Evolutionary conservation across 371 early-diverging fungal species (phyloP), one percentile per base, ranked within the genome.

Genomic region (Mortierella sp.): DNA sequence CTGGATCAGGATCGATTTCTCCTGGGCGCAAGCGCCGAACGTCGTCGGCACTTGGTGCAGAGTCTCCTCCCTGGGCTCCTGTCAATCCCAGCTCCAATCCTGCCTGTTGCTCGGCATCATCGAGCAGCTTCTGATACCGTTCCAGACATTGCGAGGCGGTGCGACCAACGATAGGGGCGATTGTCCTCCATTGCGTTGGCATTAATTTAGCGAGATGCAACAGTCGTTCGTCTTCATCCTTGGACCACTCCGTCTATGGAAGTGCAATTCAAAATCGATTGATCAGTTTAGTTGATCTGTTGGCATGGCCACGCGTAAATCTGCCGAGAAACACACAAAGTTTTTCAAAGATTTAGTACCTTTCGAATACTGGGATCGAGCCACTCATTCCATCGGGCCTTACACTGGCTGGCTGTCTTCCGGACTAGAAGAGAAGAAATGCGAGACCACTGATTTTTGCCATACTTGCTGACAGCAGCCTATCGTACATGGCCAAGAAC

Each of bases 161-260:
- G 48, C 99, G 89, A 4, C 98, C 99, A 29, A 99, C 98, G 58
- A 98, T 95, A 11, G 98, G 97, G 4, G 99, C 97, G 72, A 98
- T 98, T 1, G 99, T 99, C 59, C 98, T 89, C 99, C 99, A 99
- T 81, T 99, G 99, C 1, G 97, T 97, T n/a, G 98, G 98, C 97
- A 99, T 97, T 30, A 98, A 84, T 83, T 98, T 98, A 19, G 98
- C 99, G 61, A 98, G 86, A 84, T 99, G 98, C 48, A 99, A 81
- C 23, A 98, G 84, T 82, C 97, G 97, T 76, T 99, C 98, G 81
- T 99, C 98, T 81, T 98, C 98, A 69, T 98, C 98, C 76, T 93
- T 95, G 23, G 97, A 93, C 98, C 99, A 98, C 84, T 98, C 99
- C 18, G 97, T 98, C 91, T 89, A 82, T 37, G 37, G 9, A 57